These are phyloP conservation scores for Backusella luteola DNA, from an alignment of 192 early-diverging fungal species.

Conservation along the genomic window DNA sequence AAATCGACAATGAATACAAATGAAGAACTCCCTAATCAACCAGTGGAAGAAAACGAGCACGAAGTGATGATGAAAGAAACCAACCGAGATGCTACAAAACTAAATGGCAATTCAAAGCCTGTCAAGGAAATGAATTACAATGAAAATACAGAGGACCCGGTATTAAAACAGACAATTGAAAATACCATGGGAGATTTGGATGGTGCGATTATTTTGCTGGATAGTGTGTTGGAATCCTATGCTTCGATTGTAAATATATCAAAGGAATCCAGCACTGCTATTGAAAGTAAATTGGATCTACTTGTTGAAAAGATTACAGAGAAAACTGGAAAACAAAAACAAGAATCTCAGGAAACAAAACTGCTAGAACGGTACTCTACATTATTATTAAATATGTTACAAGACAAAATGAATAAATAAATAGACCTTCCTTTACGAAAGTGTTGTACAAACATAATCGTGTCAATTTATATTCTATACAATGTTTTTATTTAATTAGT, in stretches of 20 bases:
- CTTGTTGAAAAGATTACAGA: slow-evolving; percentile 5
- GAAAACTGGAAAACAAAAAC: background rate
- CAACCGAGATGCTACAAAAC: background rate
- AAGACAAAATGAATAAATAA: slow-evolving; percentile 12
- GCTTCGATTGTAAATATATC: background rate
- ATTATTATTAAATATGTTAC: background rate
- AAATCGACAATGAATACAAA: background rate
- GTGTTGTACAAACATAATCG: background rate
- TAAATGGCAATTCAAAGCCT: background rate
- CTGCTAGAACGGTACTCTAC: slow-evolving; percentile 5
- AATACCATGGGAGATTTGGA: slow-evolving; percentile 3
- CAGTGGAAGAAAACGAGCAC: background rate
- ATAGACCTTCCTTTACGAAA: background rate
- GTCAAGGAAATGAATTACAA: background rate
- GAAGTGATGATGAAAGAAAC: background rate
- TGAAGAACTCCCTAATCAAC: background rate
- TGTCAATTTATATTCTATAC: background rate
- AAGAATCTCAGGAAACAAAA: slow-evolving; percentile 10
- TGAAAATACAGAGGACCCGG: background rate
- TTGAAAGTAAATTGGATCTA: slow-evolving; percentile 9
- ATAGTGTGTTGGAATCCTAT: slow-evolving; percentile 12
- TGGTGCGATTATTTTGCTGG: background rate
- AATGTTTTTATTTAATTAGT: background rate
- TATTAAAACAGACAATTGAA: background rate
- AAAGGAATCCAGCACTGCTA: background rate